Evolutionary conservation across 2,329 filamentous ascomycete species (phyloP).

Genomic region (Colletotrichum somersetense): DNA sequence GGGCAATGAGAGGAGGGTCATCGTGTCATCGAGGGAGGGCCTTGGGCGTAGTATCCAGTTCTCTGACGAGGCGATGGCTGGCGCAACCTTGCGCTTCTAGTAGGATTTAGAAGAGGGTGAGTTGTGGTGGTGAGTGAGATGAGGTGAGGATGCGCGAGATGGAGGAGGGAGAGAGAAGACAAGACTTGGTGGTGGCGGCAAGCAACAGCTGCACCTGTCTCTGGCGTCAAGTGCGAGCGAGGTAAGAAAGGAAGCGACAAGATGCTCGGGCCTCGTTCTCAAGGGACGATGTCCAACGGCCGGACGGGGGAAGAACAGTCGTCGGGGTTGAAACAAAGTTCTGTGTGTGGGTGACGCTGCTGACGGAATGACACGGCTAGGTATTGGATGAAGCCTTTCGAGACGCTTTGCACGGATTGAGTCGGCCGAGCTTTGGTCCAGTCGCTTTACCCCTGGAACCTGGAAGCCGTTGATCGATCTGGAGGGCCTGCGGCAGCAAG

Average conservation of each 20-base stretch:
- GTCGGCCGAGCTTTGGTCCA: conserved; percentile 7
- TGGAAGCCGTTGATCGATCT: conserved; percentile 3
- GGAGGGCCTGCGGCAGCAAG: neutral
- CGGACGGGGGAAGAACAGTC: conserved; percentile 31
- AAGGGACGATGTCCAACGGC: conserved; percentile 39
- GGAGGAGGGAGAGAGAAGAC: neutral
- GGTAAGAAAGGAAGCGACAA: neutral
- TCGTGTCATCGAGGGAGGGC: conserved; percentile 28
- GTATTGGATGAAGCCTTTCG: conserved; percentile 36
- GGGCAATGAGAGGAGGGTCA: conserved; percentile 30
- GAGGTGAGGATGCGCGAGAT: conserved; percentile 7
- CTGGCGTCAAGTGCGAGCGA: conserved; percentile 19
- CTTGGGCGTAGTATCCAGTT: conserved; percentile 5
- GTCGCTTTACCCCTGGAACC: conserved; percentile 10
- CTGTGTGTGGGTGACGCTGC: conserved; percentile 39
- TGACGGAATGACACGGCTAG: conserved; percentile 31
- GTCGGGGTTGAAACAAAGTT: conserved; percentile 40
- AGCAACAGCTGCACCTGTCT: neutral
- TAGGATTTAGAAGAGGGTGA: neutral
- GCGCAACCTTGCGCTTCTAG: neutral
- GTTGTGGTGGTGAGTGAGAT: conserved; percentile 2
- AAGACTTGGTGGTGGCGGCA: conserved; percentile 9
- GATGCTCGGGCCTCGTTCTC: conserved; percentile 35
- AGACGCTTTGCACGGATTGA: conserved; percentile 29
- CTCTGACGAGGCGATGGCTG: neutral